These are phyloP conservation scores for Ramichloridium luteum DNA, from an alignment of 2,329 filamentous ascomycete genomes.

Conservation along the genomic window DNA sequence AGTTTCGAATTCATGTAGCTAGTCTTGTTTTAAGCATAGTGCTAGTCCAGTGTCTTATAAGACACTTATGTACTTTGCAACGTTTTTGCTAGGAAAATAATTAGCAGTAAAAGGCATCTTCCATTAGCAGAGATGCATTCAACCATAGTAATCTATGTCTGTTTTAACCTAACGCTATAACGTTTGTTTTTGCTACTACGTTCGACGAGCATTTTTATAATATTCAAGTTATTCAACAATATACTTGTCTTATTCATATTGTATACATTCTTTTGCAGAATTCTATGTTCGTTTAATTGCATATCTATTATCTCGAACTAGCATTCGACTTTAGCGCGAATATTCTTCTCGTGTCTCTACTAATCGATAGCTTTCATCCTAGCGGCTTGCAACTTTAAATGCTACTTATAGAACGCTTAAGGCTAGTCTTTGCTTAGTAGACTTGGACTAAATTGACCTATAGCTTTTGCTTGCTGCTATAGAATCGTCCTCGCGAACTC, in stretches of 20 bases:
- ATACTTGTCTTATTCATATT: conserved; percentile 29
- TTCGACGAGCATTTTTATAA: conserved; percentile 24
- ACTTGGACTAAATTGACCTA: conserved; percentile 5
- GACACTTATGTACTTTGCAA: conserved; percentile 20
- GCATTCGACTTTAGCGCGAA: conserved; percentile 22
- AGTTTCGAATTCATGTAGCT: conserved; percentile 22
- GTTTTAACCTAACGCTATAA: conserved; percentile 18
- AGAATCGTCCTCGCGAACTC: conserved; percentile 8
- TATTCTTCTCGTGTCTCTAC: conserved; percentile 19
- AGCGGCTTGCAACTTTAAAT: conserved; percentile 18
- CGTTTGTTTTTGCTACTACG: conserved; percentile 17
- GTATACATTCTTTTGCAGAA: conserved; percentile 24
- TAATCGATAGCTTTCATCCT: conserved; percentile 18
- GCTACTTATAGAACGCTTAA: conserved; percentile 14
- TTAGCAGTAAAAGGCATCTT: conserved; percentile 17
- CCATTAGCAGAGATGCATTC: conserved; percentile 19
- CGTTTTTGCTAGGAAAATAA: conserved; percentile 20
- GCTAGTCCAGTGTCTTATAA: conserved; percentile 20
- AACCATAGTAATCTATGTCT: conserved; percentile 17
- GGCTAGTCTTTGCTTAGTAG: conserved; percentile 13
- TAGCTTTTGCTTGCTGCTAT: conserved; percentile 5
- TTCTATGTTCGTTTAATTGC: conserved; percentile 15
- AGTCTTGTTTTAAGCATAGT: conserved; percentile 3
- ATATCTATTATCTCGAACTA: conserved; percentile 24
- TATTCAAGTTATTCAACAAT: conserved; percentile 19